Evolutionary conservation across 2,329 filamentous ascomycete genomes (phyloP).

Genomic region (Pezizomycotina sp.): DNA sequence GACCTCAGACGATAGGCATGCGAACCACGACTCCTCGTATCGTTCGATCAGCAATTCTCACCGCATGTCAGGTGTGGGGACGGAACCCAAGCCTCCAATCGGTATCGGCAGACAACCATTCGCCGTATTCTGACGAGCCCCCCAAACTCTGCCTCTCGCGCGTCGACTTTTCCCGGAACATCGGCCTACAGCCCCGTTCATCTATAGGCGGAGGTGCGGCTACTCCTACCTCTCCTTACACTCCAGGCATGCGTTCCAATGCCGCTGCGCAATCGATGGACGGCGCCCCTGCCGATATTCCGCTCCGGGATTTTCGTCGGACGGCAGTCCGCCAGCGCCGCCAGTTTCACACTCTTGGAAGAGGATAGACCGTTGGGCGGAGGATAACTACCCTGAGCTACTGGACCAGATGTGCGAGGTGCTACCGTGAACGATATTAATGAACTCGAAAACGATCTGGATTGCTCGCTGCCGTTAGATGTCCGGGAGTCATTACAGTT

Average conservation of each 20-base stretch:
- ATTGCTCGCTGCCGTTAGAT: conserved; percentile 84
- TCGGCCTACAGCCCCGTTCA: conserved; percentile 40
- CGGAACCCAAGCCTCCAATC: conserved; percentile 71
- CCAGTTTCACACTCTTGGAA: conserved; percentile 81
- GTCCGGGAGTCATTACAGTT: conserved; percentile 77
- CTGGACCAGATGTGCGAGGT: conserved; percentile 85
- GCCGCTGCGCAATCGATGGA: conserved; percentile 46
- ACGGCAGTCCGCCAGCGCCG: conserved; percentile 76
- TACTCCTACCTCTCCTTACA: conserved; percentile 54
- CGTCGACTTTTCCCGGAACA: conserved; percentile 42
- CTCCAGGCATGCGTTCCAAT: conserved; percentile 72
- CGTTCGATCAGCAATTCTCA: conserved; percentile 37
- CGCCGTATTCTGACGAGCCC: conserved; percentile 62
- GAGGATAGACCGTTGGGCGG: conserved; percentile 84
- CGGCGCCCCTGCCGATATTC: conserved; percentile 55
- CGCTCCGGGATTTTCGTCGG: conserved; percentile 82
- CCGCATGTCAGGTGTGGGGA: conserved; percentile 79
- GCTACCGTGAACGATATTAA: conserved; percentile 90
- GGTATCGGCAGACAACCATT: conserved; percentile 73
- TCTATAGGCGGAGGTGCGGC: conserved; percentile 37
- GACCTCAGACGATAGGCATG: conserved; percentile 66
- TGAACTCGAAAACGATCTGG: conserved; percentile 86
- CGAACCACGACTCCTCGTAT: conserved; percentile 81
- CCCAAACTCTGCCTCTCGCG: conserved; percentile 41
- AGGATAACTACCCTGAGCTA: conserved; percentile 88